Evolutionary conservation across 1,284 basidiomycete genomes (phyloP).

Genomic region (Neolentinus lepideus): DNA sequence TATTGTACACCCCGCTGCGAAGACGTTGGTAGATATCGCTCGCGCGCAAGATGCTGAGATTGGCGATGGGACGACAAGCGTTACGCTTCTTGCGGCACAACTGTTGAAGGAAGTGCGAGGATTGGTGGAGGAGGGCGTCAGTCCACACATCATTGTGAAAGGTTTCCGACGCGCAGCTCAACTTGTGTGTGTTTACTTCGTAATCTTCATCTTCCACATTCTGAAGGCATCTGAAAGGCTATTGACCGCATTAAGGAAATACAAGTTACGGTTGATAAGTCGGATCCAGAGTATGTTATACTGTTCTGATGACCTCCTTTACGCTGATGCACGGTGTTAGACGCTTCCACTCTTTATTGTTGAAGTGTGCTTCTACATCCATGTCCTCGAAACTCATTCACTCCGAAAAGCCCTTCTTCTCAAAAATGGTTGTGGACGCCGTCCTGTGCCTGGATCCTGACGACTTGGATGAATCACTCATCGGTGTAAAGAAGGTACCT

Average conservation of each 20-base stretch:
- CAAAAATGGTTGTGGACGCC: conserved; percentile 97
- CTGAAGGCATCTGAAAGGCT: conserved; percentile 46
- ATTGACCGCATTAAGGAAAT: conserved; percentile 85
- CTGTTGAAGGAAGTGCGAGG: conserved; percentile 89
- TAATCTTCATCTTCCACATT: conserved; percentile 7
- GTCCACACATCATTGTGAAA: conserved; percentile 97
- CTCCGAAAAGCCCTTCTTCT: conserved; percentile 98
- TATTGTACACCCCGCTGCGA: conserved; percentile 95
- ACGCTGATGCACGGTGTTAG: conserved; percentile 31
- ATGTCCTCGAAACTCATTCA: conserved; percentile 99
- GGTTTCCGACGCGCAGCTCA: conserved; percentile 88
- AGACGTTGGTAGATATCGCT: conserved; percentile 95
- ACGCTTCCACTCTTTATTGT: conserved; percentile 86
- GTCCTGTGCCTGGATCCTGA: conserved; percentile 90
- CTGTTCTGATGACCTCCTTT: neutral
- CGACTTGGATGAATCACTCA: conserved; percentile 93
- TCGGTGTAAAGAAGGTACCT: conserved; percentile 99
- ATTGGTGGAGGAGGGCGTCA: conserved; percentile 96
- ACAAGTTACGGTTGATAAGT: conserved; percentile 88
- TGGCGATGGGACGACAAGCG: conserved; percentile 96
- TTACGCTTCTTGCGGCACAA: conserved; percentile 91
- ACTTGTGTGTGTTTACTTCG: conserved; percentile 55
- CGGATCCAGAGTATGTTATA: conserved; percentile 73
- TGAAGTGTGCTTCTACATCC: conserved; percentile 96
- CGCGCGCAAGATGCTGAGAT: conserved; percentile 98